A percentile compares a stretch with the other conserved stretches of the same genome.
These are phyloP conservation scores for Oemleria cerasiformis DNA, from an alignment of 306 rosid genomes.

Conservation along the genomic window DNA sequence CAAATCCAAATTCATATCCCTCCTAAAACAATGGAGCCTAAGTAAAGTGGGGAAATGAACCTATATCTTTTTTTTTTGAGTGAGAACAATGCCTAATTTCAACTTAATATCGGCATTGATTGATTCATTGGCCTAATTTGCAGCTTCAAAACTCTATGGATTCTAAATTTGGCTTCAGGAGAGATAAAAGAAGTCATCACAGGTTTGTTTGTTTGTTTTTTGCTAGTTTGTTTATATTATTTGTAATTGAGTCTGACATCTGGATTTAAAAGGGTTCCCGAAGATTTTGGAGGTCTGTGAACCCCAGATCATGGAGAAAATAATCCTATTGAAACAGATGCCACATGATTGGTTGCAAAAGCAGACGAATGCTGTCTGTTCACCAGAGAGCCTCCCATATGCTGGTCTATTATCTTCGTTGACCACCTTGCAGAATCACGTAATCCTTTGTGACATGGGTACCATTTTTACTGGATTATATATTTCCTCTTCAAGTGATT, in stretches of 20 bases:
- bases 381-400: slow-evolving; percentile 44
- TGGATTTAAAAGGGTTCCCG: slow-evolving; percentile 45
- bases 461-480: slow-evolving; percentile 21
- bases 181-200: slow-evolving; percentile 46
- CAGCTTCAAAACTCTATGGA: slow-evolving; percentile 76
- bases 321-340: slow-evolving; percentile 54
- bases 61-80: too few relatives aligned
- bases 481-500: slow-evolving; percentile 8
- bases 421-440: slow-evolving; percentile 50
- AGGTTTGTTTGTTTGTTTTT: slow-evolving; percentile 42
- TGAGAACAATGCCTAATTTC: neutral
- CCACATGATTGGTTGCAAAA: slow-evolving; percentile 47
- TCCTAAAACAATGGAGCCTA: too few relatives aligned
- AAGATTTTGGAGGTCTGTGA: slow-evolving; percentile 57
- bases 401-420: slow-evolving; percentile 66
- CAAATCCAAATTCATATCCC: too few relatives aligned
- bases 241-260: slow-evolving; percentile 25
- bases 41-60: neutral
- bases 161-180: slow-evolving; percentile 59
- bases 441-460: slow-evolving; percentile 74
- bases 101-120: neutral
- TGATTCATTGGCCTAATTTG: slow-evolving; percentile 23
- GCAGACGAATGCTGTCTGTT: slow-evolving; percentile 33
- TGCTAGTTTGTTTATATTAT: slow-evolving; percentile 22
- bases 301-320: slow-evolving; percentile 45